Percentiles rank a stretch among this genome's conserved stretches.
Evolutionary conservation across 2,329 filamentous ascomycete species (phyloP).

Genomic region (Fusarium subtropicale): DNA sequence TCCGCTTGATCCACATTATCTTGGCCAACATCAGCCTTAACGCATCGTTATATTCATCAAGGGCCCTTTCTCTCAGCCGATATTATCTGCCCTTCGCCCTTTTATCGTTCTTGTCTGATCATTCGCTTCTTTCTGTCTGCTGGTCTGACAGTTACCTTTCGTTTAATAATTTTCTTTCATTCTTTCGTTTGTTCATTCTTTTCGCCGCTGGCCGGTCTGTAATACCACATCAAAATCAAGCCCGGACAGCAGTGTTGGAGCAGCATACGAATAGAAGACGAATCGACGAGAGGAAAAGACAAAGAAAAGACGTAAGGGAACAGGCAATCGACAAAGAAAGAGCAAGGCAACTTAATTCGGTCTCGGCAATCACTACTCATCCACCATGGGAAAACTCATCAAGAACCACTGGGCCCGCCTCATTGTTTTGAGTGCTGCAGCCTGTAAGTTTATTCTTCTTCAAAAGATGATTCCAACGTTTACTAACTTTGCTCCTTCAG

Average conservation of each 20-base stretch:
- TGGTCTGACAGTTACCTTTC: conserved; percentile 34
- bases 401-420: conserved; percentile 99
- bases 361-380: conserved; percentile 14
- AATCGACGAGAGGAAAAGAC: conserved; percentile 12
- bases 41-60: conserved; percentile 27
- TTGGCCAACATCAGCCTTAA: conserved; percentile 33
- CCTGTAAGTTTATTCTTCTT: conserved; percentile 65
- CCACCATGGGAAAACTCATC: conserved; percentile 92
- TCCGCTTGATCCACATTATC: conserved; percentile 18
- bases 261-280: conserved; percentile 27
- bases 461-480: neutral
- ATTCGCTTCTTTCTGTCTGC: conserved; percentile 38
- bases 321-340: conserved; percentile 1
- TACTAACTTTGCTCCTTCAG: conserved; percentile 61
- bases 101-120: conserved; percentile 16
- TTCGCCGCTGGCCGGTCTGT: conserved; percentile 39
- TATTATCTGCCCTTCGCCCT: conserved; percentile 27
- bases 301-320: conserved; percentile 26
- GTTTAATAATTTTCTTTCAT: conserved; percentile 18
- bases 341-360: conserved; percentile 29
- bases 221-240: conserved; percentile 26
- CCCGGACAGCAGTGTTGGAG: conserved; percentile 22
- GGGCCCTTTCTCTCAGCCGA: conserved; percentile 20
- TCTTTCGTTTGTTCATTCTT: conserved; percentile 20
- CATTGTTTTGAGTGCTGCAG: conserved; percentile 86